phyloP scores from a whole-genome alignment of 2,329 filamentous ascomycete species.

The Teratosphaeria destructans region DNA sequence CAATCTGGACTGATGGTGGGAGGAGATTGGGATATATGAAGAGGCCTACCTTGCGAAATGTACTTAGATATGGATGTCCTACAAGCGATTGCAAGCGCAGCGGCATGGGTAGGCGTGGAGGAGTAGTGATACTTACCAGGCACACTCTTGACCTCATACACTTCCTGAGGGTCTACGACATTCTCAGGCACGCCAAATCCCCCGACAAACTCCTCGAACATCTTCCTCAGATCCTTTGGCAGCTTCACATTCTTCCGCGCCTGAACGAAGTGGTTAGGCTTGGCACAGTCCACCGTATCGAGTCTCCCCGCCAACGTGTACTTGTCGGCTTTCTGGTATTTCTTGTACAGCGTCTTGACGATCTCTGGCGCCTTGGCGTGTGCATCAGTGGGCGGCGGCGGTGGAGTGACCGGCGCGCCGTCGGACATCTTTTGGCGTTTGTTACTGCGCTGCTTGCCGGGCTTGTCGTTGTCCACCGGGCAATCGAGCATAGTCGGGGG shows the following conservation, averaged over 20 bases:
- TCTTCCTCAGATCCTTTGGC: neutral
- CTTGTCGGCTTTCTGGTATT: conserved; percentile 52
- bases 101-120: neutral
- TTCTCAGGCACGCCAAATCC: neutral
- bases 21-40: conserved; percentile 67
- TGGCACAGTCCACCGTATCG: conserved; percentile 7
- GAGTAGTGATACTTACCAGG: conserved; percentile 47
- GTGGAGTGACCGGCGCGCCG: neutral
- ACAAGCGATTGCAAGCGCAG: neutral
- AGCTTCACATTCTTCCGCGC: conserved; percentile 3
- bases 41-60: conserved; percentile 46
- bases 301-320: conserved; percentile 32
- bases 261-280: conserved; percentile 1
- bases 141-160: conserved; percentile 52
- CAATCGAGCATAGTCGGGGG: neutral
- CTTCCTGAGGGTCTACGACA: neutral
- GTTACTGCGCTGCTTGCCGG: neutral
- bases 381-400: conserved; percentile 48
- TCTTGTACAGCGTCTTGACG: conserved; percentile 65
- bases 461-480: neutral
- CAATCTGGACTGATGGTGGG: conserved; percentile 55
- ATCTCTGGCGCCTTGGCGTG: conserved; percentile 65
- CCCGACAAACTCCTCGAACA: conserved; percentile 11
- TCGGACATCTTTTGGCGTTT: neutral
- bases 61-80: neutral